Conservation (phyloP, 2,329 filamentous ascomycete species). For the Colletotrichum salicis region DNA sequence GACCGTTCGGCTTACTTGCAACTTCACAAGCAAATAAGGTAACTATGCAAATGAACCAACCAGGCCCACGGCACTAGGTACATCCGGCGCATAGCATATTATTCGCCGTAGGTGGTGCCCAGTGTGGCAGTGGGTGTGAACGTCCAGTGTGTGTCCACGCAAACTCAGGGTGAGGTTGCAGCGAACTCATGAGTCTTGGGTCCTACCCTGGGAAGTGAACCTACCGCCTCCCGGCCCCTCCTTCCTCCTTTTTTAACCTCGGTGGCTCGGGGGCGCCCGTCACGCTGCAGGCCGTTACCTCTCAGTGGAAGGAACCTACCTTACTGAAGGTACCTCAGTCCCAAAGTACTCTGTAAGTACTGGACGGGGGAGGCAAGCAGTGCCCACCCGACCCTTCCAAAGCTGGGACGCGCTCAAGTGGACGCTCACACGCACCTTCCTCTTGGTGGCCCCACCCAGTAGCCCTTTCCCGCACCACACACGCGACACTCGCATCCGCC, state of each 20-base stretch:
- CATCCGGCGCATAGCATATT: background rate
- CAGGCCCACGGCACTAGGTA: conserved; percentile 1
- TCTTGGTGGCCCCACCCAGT: conserved; percentile 9
- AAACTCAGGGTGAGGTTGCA: conserved; percentile 16
- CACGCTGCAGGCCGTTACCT: conserved; percentile 29
- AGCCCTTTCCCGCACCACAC: conserved; percentile 15
- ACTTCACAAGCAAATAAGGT: conserved; percentile 27
- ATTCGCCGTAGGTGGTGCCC: background rate
- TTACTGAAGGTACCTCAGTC: too few species aligned
- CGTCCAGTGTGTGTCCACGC: background rate
- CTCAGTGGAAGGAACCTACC: too few species aligned
- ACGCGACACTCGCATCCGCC: conserved; percentile 30
- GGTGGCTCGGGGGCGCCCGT: conserved; percentile 25
- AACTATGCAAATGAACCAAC: background rate
- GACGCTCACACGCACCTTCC: background rate
- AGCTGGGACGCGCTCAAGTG: background rate
- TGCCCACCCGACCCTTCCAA: background rate
- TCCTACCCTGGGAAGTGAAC: background rate
- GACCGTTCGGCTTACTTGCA: background rate
- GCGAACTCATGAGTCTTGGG: background rate
- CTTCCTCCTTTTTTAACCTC: background rate
- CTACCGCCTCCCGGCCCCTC: background rate
- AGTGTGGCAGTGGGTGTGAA: background rate
- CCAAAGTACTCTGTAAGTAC: too few species aligned
- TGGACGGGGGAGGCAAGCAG: background rate